A percentile compares a stretch with the other conserved stretches of the same genome.
These are phyloP conservation scores for Thelonectria rubi DNA, from an alignment of 2,329 filamentous ascomycete genomes.

Conservation along the genomic window DNA sequence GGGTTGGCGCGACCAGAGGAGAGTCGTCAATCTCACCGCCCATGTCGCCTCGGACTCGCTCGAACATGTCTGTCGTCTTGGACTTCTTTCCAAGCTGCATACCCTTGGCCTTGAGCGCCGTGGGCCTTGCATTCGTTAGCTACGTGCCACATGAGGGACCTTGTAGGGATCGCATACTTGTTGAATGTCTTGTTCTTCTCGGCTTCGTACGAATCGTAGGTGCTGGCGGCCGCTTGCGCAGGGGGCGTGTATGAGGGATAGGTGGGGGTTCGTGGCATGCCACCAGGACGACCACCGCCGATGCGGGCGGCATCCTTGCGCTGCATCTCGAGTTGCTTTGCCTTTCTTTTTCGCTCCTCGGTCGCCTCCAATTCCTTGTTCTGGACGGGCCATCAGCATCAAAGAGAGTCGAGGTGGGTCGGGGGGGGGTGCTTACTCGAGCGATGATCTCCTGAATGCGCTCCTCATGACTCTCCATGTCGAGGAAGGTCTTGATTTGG, in stretches of 20 bases:
- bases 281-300: conserved; percentile 62
- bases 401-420: background rate
- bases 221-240: conserved; percentile 77
- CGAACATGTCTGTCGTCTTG: conserved; percentile 96
- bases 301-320: conserved; percentile 90
- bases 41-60: conserved; percentile 90
- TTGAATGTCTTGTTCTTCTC: conserved; percentile 93
- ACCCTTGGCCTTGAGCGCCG: conserved; percentile 88
- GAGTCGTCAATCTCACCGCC: conserved; percentile 84
- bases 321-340: conserved; percentile 98
- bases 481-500: conserved; percentile 98
- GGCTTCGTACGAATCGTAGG: conserved; percentile 93
- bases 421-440: conserved; percentile 63
- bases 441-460: conserved; percentile 98
- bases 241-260: conserved; percentile 92
- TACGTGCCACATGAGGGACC: background rate
- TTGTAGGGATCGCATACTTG: conserved; percentile 65
- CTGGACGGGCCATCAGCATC: conserved; percentile 55
- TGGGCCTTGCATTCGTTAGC: conserved; percentile 52
- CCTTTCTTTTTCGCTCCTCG: conserved; percentile 97
- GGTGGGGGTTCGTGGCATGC: conserved; percentile 76
- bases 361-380: conserved; percentile 99
- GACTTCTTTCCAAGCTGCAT: conserved; percentile 99
- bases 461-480: conserved; percentile 99
- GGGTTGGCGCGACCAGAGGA: conserved; percentile 72